phyloP scores from a whole-genome alignment of 495 filamentous ascomycete species.

The Ramalina peruviana region DNA sequence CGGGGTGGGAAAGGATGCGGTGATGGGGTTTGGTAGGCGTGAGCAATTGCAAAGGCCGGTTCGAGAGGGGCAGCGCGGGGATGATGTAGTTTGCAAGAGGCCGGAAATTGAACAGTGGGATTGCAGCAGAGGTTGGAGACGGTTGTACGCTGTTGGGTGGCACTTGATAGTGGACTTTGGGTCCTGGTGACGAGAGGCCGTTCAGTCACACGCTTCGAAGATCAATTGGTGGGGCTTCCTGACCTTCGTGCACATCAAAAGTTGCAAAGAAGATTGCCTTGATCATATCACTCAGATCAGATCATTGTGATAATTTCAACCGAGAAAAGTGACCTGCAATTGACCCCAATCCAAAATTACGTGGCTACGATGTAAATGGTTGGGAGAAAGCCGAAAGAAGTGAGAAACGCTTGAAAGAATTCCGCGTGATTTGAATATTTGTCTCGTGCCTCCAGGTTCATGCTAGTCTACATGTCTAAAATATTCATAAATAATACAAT shows the following conservation, averaged over 20 bases:
- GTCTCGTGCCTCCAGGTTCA: no score
- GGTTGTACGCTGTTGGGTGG: slow-evolving; percentile 56
- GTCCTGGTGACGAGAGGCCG: slow-evolving; percentile 39
- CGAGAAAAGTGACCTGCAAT: no score
- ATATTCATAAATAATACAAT: neutral
- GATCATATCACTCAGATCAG: slow-evolving; percentile 45
- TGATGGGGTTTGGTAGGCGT: slow-evolving; percentile 64
- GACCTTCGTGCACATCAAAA: slow-evolving; percentile 78
- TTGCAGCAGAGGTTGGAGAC: slow-evolving; percentile 34
- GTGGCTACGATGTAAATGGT: no score
- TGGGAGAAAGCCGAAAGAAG: no score
- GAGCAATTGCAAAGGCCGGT: slow-evolving; percentile 50
- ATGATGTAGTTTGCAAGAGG: slow-evolving; percentile 81
- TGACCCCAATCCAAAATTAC: no score
- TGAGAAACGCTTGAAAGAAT: no score
- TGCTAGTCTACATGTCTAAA: no score
- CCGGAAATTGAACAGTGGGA: slow-evolving; percentile 67
- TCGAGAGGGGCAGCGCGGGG: slow-evolving; percentile 68
- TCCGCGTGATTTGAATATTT: no score
- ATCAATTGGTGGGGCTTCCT: slow-evolving; percentile 3
- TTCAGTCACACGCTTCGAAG: neutral
- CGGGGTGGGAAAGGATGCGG: slow-evolving; percentile 75
- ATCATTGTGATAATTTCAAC: no score
- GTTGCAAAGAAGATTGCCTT: slow-evolving; percentile 90
- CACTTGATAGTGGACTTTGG: slow-evolving; percentile 47